Evolutionary conservation across 768 basidiomycete species (phyloP), one percentile per base, ranked within the genome.

Genomic region (Boletus rubescentipes): DNA sequence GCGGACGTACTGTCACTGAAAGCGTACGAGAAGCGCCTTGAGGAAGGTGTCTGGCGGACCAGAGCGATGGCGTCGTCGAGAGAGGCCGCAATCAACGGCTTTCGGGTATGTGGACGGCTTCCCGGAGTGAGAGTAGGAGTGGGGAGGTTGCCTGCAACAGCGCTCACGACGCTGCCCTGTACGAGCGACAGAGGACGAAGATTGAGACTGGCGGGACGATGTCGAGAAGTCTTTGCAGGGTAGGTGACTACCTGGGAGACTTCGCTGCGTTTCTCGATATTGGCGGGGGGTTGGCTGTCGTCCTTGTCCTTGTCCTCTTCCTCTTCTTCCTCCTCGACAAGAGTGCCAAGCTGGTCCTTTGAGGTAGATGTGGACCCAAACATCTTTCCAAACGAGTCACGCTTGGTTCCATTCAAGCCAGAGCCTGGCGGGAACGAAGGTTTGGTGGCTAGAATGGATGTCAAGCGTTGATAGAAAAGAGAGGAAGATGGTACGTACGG

Each of bases 311-410:
- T 18, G 5, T 91, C 91, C 4, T 88, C 87, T 23, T 93, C 91
- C 38, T 92, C 92, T 46, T 94, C 91, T 48, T 93, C 91, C 51
- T 93, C 92, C 63, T 92, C 91, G 31, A 93, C 73, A 29, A 93
- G 77, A 16, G 91, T 92, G 54, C 83, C 81, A 11, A 93, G 78
- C 61, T 86, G 82, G 67, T 92, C 91, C 67, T 90, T 91, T 47
- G 84, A 78, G 11, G 81, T 80, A 1, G 82, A 80, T 2, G 86
- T 77, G 16, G 80, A 61, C 15, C 77, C 74, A 57, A 86, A 77
- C 60, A 86, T 79, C 70, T 87, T 91, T 46, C 79, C 76, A 69
- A 91, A 87, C 0, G 91, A 93, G 67, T 93, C 91, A 12, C 91
- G 84, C 71, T 91, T 92, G 20, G 57, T 76, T 63, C 31, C 72